phyloP scores from a whole-genome alignment of 805 yeast genomes.

The Maudiozyma turicensis region DNA sequence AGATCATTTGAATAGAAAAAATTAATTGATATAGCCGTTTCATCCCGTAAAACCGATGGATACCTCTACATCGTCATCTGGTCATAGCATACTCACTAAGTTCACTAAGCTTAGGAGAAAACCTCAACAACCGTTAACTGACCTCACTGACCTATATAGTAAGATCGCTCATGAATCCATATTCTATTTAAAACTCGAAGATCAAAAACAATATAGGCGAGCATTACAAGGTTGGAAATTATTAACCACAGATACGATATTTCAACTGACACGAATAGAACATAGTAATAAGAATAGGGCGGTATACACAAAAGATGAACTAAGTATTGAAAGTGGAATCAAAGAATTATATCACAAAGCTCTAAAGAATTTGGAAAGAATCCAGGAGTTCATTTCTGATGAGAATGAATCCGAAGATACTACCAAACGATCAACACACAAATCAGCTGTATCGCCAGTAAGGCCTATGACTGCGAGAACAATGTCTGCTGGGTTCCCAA shows the following conservation, averaged over 20 bases:
- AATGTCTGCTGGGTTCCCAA: slow-evolving; percentile 12
- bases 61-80: neutral
- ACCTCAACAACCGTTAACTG: slow-evolving; percentile 52
- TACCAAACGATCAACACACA: neutral
- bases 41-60: no score
- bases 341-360: slow-evolving; percentile 31
- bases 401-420: slow-evolving; percentile 3
- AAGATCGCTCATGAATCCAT: slow-evolving; percentile 53
- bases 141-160: slow-evolving; percentile 49
- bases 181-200: slow-evolving; percentile 48
- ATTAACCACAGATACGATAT: slow-evolving; percentile 51
- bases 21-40: no score
- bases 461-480: slow-evolving; percentile 9
- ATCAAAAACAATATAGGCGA: slow-evolving; percentile 39
- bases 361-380: slow-evolving; percentile 34
- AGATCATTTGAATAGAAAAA: no score
- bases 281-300: slow-evolving; percentile 27
- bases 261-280: slow-evolving; percentile 45
- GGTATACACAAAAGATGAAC: slow-evolving; percentile 37
- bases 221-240: slow-evolving; percentile 69
- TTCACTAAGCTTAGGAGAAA: slow-evolving; percentile 36
- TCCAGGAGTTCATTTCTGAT: slow-evolving; percentile 11
- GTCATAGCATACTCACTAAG: slow-evolving; percentile 10
- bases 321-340: slow-evolving; percentile 32
- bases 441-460: neutral